Conservation (phyloP, 257 asterid genomes). For the Fraxinus cuspidata region DNA sequence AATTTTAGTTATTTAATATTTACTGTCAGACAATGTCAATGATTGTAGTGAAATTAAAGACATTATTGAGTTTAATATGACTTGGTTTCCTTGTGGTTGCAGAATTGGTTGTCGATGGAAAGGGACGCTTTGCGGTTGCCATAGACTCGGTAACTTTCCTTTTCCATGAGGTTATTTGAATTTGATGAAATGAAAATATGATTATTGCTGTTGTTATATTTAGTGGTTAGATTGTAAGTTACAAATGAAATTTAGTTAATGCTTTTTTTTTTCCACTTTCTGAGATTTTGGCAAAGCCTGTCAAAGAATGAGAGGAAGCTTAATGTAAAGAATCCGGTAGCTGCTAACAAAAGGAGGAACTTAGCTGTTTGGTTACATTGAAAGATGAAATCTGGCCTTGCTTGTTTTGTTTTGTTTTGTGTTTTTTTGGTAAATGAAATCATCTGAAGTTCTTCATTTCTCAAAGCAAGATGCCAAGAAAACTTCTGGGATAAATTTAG, state of each 20-base stretch:
- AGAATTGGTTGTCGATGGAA: slow-evolving; percentile 66
- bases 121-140: slow-evolving; percentile 76
- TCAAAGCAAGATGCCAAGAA: not conserved
- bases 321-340: not conserved
- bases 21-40: not conserved
- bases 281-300: not conserved
- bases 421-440: no score
- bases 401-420: not conserved
- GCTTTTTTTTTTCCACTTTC: not conserved
- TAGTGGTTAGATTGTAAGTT: not conserved
- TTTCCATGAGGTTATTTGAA: not conserved
- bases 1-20: slow-evolving; percentile 1
- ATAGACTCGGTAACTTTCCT: slow-evolving; percentile 77
- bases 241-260: not conserved
- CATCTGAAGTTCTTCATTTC: not conserved
- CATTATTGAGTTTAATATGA: not conserved
- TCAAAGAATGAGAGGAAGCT: not conserved
- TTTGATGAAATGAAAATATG: not conserved
- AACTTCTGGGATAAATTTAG: not conserved
- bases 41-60: slow-evolving; percentile 9
- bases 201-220: not conserved
- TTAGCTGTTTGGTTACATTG: not conserved
- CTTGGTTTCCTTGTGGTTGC: slow-evolving; percentile 35
- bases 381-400: not conserved
- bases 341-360: not conserved